Conservation (phyloP, 2,329 filamentous ascomycete species). For the Nemania abortiva region DNA sequence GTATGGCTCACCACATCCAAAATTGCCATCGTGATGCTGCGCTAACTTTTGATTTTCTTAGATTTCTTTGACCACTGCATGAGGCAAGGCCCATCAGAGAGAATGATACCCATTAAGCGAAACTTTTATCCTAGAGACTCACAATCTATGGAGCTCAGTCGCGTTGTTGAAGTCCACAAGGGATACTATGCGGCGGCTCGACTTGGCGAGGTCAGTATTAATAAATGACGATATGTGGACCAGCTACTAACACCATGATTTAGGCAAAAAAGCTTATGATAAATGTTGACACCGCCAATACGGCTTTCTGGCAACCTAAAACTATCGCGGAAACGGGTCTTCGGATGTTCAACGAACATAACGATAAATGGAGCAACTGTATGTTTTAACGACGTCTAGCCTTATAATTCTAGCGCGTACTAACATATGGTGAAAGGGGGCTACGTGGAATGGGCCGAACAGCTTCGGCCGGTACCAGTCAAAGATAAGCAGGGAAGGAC, state of each 20-base stretch:
- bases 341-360: slow-evolving; percentile 40
- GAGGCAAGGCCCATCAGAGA: slow-evolving; percentile 78
- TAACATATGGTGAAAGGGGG: slow-evolving; percentile 50
- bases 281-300: slow-evolving; percentile 93
- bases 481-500: slow-evolving; percentile 39
- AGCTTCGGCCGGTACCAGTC: slow-evolving; percentile 54
- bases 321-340: slow-evolving; percentile 55
- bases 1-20: slow-evolving; percentile 55
- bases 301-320: slow-evolving; percentile 79
- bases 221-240: not conserved
- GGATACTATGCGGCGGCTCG: slow-evolving; percentile 90
- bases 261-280: slow-evolving; percentile 74
- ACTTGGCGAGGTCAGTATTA: slow-evolving; percentile 68
- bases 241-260: slow-evolving; percentile 2
- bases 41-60: slow-evolving; percentile 45
- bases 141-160: slow-evolving; percentile 66
- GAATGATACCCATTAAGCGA: slow-evolving; percentile 79
- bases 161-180: slow-evolving; percentile 82
- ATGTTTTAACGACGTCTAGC: slow-evolving; percentile 29
- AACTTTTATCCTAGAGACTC: slow-evolving; percentile 78
- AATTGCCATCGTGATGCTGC: not conserved
- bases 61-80: slow-evolving; percentile 91
- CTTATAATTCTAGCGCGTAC: slow-evolving; percentile 34
- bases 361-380: slow-evolving; percentile 50
- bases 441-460: slow-evolving; percentile 45